Base-by-base conservation (phyloP, 2,329 filamentous ascomycete genomes). In the Claviceps arundinis region DNA sequence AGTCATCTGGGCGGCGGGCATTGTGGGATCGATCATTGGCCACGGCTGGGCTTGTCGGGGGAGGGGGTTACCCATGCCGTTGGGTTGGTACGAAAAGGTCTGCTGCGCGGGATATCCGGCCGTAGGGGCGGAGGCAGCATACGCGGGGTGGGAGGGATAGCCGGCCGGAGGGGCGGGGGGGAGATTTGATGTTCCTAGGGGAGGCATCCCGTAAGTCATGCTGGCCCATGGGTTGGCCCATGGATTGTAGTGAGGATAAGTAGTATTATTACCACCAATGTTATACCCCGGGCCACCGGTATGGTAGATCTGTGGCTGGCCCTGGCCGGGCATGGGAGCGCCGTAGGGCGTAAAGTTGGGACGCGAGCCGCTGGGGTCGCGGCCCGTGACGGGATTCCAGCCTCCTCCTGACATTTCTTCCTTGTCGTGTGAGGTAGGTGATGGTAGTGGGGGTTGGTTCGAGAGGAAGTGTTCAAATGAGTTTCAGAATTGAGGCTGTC, bases 1-100 rank as follows among this genome's bases (percentile, higher is more conserved):
- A 47, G 70, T 71, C 65, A 83, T 67, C 56, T 78, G 74, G 30
- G 73, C 69, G 0, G 76, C 76, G 0, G 77, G 75, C 54, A 76
- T 72, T 2, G 68, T 63, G 0, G 65, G 55, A 56, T 75, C 69
- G 53, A 74, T 68, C 7, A 59, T 59, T 0, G 77, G 74, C 19
- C 67, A 66, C 0, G 69, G 61, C 50, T 71, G 67, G 0, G 72
- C 68, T n/a, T 65, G 58, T 2, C 74, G 73, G 1, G 62, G 59
- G 3, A 66, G 59, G 4, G 64, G 55, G 52, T 65, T 67, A 38
- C 62, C 62, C 2, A 62, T 60, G 13, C 68, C 70, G 53, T 70
- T 69, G 30, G 69, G 69, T 55, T 71, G 68, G 50, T 63, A 59
- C 1, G 68, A 56, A 37, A 62, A 64, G 0, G 58, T 61, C 19